Evolutionary conservation across 257 asterid species (phyloP), one percentile per base, ranked within the genome.

Genomic region (Nicotiana undulata): DNA sequence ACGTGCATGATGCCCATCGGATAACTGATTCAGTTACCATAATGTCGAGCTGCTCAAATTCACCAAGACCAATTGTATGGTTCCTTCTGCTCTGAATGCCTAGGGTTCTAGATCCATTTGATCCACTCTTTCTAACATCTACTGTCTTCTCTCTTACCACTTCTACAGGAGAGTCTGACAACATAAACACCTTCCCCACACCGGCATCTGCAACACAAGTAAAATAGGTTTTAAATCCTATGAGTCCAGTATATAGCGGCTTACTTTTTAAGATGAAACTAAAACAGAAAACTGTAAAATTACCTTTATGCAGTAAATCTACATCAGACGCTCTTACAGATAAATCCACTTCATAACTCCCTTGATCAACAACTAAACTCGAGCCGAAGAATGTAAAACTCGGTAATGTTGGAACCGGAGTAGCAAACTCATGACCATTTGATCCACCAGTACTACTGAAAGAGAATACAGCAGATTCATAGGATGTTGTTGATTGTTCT

Each of bases 1-100:
- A 76, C 2, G 96, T 86, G 87, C 97, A 92, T 0, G 97, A 92
- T 11, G 94, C 94, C 97, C 97, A 92, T 49, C 96, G 92, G 76
- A 92, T 92, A 44, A 92, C 93, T 53, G 97, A 90, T 77, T 90
- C 96, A 4, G 96, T 86, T 72, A 87, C 92, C 86, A 86, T 84
- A 18, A 89, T 82, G 74, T 91, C 91, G 20, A 92, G 80, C 79
- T 90, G 91, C 81, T 90, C 93, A 46, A 86, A 63, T 81, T 91
- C 97, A 53, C 93, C 93, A 6, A 90, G 86, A 32, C 96, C 89
- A 72, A 92, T 89, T 7, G 97, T 92, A 66, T 85, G 89, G 87
- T 91, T 91, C 86, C 97, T 91, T 81, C 90, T 87, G 84, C 92
- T 91, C 77, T 82, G 93, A 79, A 86, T 84, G 80, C 90, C 88